Base-by-base conservation (phyloP, 805 yeast species). In the Candida manassasensis region DNA sequence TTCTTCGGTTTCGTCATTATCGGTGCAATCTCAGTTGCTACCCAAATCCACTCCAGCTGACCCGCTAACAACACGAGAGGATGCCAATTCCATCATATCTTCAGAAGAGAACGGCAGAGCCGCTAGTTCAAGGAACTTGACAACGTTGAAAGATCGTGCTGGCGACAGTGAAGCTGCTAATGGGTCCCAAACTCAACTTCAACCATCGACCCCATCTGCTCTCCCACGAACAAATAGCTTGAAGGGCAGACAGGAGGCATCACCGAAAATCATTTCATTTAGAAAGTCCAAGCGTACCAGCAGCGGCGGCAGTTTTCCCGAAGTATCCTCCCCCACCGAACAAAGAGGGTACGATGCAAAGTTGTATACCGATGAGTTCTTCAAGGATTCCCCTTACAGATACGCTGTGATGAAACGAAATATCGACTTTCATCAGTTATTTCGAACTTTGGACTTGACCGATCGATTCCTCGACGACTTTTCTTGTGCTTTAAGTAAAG, bases 401-500 rank as follows among this genome's bases (percentile, higher is more conserved):
- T 84, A 69, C 50, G 87, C 96, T 1, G 63, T 79, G 2, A 67
- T 68, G 36, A 71, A 71, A 32, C 65, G 94, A 36, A 61, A 88
- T 50, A 63, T 69, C 4, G 95, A 85, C 25, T 93, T 87, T 55
- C 97, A 88, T 58, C 71, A 67, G 26, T 47, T 81, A 2, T 93
- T 90, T 65, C 69, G 77, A 37, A 68, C 79, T 6, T 63, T 87
- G 2, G 84, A 89, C 2, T 61, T 62, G 16, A 72, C 77, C 30
- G 97, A 90, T 49, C 65, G 81, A 34, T 61, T 90, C 11, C 55
- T 90, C 22, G 96, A 87, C 50, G 97, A 88, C 48, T 89, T 83
- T 49, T 77, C 86, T 18, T 93, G 97, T 66, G 96, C 97, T 0
- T 61, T 90, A 36, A 82, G 89, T 44, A 69, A 87, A 41, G 97